phyloP scores from a whole-genome alignment of 306 rosid species.

The Boehmeria nivea region DNA sequence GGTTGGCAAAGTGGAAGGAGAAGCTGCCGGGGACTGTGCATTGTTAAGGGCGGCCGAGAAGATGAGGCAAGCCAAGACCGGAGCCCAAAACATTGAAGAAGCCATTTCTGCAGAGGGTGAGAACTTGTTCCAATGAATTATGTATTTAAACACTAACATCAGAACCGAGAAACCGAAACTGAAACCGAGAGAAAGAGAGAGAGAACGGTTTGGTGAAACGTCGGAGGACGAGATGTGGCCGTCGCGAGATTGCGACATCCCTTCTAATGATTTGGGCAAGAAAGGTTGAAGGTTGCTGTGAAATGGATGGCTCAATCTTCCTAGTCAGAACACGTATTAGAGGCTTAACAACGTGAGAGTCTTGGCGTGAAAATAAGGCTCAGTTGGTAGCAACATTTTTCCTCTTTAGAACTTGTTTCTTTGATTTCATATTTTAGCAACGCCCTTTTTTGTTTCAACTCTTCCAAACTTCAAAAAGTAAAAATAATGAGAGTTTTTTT shows the following conservation, averaged over 20 bases:
- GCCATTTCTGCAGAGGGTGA: slow-evolving; percentile 28
- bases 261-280: slow-evolving; percentile 26
- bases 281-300: slow-evolving; percentile 7
- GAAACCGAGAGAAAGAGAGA: not conserved
- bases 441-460: not conserved
- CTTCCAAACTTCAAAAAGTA: too few species aligned
- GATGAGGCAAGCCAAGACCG: slow-evolving; percentile 19
- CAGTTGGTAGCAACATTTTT: slow-evolving; percentile 6
- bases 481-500: too few species aligned
- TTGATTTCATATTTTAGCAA: too few species aligned
- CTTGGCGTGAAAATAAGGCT: slow-evolving; percentile 10
- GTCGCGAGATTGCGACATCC: slow-evolving; percentile 47
- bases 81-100: slow-evolving; percentile 21
- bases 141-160: slow-evolving; percentile 7
- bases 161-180: too few species aligned
- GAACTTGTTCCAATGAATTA: slow-evolving; percentile 4
- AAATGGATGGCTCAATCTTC: slow-evolving; percentile 1
- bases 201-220: slow-evolving; percentile 24
- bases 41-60: slow-evolving; percentile 16
- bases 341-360: too few species aligned
- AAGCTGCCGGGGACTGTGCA: slow-evolving; percentile 36
- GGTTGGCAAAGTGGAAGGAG: too few species aligned
- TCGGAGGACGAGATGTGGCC: slow-evolving; percentile 28
- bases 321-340: too few species aligned
- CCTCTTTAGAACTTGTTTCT: not conserved